A percentile compares a stretch with the other conserved stretches of the same genome.
Conservation (phyloP, 352 stramenopile species). For the Phytophthora sansomeana region DNA sequence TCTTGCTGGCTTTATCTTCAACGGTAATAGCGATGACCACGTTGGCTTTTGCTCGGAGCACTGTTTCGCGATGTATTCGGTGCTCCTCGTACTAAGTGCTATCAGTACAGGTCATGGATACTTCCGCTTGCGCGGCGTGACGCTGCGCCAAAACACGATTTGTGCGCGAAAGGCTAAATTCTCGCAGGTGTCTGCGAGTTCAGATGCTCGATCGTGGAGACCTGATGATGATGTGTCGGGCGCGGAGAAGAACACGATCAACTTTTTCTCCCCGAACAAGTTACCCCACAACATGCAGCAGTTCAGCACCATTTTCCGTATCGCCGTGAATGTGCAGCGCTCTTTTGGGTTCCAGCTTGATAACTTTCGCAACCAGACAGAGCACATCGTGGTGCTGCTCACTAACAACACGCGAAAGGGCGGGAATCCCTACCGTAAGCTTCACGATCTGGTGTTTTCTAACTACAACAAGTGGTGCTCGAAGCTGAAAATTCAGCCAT, state of each 20-base stretch:
- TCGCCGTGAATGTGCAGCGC: conserved; percentile 87
- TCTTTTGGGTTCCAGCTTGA: conserved; percentile 87
- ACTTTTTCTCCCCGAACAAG: conserved; percentile 82
- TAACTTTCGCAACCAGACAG: conserved; percentile 96
- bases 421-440: conserved; percentile 81
- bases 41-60: conserved; percentile 66
- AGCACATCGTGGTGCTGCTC: conserved; percentile 97
- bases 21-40: conserved; percentile 49
- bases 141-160: conserved; percentile 38
- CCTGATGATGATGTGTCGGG: conserved; percentile 39
- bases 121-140: conserved; percentile 43
- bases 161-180: conserved; percentile 51
- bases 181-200: conserved; percentile 75
- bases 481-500: conserved; percentile 79
- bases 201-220: conserved; percentile 77
- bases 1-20: conserved; percentile 75
- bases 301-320: conserved; percentile 83
- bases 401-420: conserved; percentile 91
- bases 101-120: conserved; percentile 58
- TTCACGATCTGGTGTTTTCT: conserved; percentile 86
- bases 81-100: conserved; percentile 54
- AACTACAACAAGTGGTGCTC: conserved; percentile 92
- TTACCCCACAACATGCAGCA: conserved; percentile 87
- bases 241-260: conserved; percentile 60
- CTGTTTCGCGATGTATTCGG: conserved; percentile 67